These are phyloP conservation scores for Dichotomocladium elegans DNA, from an alignment of 371 early-diverging fungal genomes.

Conservation along the genomic window DNA sequence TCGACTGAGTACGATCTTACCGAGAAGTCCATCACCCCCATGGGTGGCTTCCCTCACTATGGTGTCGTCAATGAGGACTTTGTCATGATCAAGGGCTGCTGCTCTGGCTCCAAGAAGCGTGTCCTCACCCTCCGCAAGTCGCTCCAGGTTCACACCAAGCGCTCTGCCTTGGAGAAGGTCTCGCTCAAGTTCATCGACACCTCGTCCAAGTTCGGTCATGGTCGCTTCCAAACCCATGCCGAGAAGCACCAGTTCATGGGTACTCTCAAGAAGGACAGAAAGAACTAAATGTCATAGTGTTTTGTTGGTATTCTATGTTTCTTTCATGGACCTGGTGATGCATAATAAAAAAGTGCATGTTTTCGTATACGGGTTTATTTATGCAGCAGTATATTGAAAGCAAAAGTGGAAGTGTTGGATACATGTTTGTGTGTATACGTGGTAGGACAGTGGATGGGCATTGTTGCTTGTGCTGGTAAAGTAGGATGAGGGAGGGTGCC, in stretches of 20 bases:
- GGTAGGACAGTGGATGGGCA: neutral
- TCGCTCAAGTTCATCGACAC: constrained; percentile 99
- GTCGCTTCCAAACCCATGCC: constrained; percentile 99
- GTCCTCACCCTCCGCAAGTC: constrained; percentile 99
- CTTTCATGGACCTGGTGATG: neutral
- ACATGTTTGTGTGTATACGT: neutral
- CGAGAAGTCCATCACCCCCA: constrained; percentile 95
- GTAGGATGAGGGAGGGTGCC: too few relatives aligned
- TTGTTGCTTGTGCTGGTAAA: neutral
- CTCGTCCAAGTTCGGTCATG: constrained; percentile 99
- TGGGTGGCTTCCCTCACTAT: constrained; percentile 99
- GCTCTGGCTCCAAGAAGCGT: constrained; percentile 98
- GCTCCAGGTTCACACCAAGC: constrained; percentile 90
- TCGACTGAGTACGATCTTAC: constrained; percentile 99
- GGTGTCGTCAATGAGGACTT: constrained; percentile 98
- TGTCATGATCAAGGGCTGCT: constrained; percentile 99
- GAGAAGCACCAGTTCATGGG: constrained; percentile 98
- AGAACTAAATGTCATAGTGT: constrained; percentile 4
- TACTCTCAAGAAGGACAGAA: constrained; percentile 89
- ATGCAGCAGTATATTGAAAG: too few relatives aligned
- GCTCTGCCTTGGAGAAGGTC: constrained; percentile 95
- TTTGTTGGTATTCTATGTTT: neutral
- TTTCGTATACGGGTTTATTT: neutral
- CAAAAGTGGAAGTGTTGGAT: too few relatives aligned
- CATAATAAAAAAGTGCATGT: neutral